Base-by-base conservation (phyloP, 2,329 filamentous ascomycete species). In the Beauveria asiatica region DNA sequence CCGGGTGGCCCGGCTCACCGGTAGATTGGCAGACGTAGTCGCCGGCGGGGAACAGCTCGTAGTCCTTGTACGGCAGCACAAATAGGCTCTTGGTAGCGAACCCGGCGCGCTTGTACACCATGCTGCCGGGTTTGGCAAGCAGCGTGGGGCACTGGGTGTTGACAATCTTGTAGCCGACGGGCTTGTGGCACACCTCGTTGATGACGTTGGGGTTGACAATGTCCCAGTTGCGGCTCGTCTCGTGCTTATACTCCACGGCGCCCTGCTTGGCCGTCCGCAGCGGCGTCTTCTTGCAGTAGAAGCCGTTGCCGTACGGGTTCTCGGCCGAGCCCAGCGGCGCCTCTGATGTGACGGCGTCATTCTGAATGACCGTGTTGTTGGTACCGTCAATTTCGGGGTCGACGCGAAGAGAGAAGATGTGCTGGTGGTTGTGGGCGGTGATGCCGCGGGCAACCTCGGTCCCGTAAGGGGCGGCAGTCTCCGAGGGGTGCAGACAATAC, bases 231-330 rank as follows among this genome's bases (percentile, higher is more conserved):
- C 76, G 73, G 37, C 60, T 57, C 23, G 70, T 72, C 59, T 72
- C 65, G 61, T 65, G 65, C 53, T 64, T 62, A 62, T 71, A 70
- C 44, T 62, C 52, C 21, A 63, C 64, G 9, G 64, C 65, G 16
- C 61, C 67, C 52, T 69, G 62, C 21, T 57, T 62, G 30, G 67
- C 61, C 10, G 65, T 69, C 1, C 61, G 62, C 13, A 70, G 64
- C 17, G 64, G 61, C 27, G 68, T 70, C 66, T 67, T 68, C 52
- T 64, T 66, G 63, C 63, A 67, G 61, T 68, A 90, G 72, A 90
- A 91, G 6, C 86, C 88, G 68, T 91, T 91, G 63, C 88, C 88
- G 70, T 89, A 87, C 59, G 80, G 83, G 72, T 92, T 91, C 70
- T 89, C 85, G 9, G 76, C 73, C 53, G 83, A 86, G 11, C 88